These are phyloP conservation scores for Zygnema cylindricum DNA, from an alignment of 139 green algal genomes.

Conservation along the genomic window DNA sequence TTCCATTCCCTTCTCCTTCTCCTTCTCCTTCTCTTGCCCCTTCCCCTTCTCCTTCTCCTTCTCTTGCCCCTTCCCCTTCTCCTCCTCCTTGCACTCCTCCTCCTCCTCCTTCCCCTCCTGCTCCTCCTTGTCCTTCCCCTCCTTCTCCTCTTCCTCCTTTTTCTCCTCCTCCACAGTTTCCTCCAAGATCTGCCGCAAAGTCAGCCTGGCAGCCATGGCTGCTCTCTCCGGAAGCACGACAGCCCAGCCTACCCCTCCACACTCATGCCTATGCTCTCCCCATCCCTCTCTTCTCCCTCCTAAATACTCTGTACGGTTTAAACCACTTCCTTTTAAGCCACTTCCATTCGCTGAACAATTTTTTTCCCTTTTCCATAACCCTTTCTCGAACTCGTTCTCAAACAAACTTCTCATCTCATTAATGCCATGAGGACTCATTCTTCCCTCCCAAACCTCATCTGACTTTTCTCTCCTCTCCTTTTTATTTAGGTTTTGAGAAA, in stretches of 20 bases:
- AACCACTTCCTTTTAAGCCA: no score
- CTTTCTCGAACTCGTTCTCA: no score
- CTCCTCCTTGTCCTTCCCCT: neutral
- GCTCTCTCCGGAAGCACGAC: conserved; percentile 15
- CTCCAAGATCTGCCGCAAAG: neutral
- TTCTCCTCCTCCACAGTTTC: neutral
- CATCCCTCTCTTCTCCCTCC: neutral
- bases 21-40: neutral
- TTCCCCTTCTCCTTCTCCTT: neutral
- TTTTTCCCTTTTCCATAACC: no score
- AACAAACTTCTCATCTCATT: no score
- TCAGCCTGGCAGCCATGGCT: conserved; percentile 11
- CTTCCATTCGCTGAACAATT: no score
- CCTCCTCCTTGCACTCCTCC: neutral
- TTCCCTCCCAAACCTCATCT: no score
- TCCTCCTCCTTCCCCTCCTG: neutral
- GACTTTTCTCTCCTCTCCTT: no score
- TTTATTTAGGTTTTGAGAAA: no score
- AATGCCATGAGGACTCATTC: no score
- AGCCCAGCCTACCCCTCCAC: conserved; percentile 30
- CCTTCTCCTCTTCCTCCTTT: neutral
- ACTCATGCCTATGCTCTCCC: conserved; percentile 39
- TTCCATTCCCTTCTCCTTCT: no score
- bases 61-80: neutral
- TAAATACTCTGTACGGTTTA: no score